Evolutionary conservation across 352 stramenopile species (phyloP), one percentile per base, ranked within the genome.

Genomic region (Achlya hypogyna): DNA sequence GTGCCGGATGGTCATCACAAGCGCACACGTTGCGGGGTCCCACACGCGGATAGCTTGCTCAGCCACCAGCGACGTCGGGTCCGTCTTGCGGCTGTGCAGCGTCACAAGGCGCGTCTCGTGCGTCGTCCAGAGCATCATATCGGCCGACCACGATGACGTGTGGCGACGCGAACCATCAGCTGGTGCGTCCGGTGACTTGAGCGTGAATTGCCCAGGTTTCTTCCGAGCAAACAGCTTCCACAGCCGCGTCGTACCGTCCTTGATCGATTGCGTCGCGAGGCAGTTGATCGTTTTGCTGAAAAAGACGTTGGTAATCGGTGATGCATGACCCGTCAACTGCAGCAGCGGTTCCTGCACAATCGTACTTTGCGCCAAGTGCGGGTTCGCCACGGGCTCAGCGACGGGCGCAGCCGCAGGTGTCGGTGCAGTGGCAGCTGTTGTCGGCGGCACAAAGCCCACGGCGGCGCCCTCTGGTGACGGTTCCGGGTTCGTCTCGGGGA

Each of bases 191-290:
- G 38, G n/a, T 9, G 38, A 9, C 38, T n/a, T n/a, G 38, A 45
- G n/a, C n/a, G 38, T 45, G 38, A 9, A 45, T n/a, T 45, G 38
- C 38, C 38, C 12, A 45, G 38, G 12, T 45, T 45, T 1, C 12
- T 1, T 45, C 38, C 12, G 2, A 1, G 73, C 75, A 42, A 82
- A 79, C 73, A 78, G 86, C 43, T 77, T 74, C 82, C 82, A 90
- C 60, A 90, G 69, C 27, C 82, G 76, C 6, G 80, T 79, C n/a
- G 76, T 79, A 47, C 95, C 95, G 69, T 98, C 96, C 70, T 97
- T 95, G 69, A 97, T 95, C 35, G 91, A 98, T 27, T 88, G 93
- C 67, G 93, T 98, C 4, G 97, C 78, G 66, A 99, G 85, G 8
- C 87, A 79, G 72, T 98, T 89, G 28, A 94, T 93, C 14, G 72